Conservation (phyloP, 345 rosid genomes). For the Boechera stricta region DNA sequence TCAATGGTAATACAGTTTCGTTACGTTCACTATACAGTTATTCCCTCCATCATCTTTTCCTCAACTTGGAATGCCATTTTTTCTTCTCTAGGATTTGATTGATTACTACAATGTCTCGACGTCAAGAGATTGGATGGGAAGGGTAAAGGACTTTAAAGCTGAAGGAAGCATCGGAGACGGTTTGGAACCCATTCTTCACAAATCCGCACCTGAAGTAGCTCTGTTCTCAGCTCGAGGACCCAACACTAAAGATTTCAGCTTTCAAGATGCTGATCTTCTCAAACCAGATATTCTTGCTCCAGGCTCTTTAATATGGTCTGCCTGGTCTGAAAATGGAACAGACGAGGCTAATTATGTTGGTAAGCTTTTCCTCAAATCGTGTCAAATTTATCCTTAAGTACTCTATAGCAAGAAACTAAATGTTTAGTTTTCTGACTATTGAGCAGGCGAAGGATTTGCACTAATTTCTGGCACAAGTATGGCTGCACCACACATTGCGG, state of each 20-base stretch:
- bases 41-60: constrained; percentile 1
- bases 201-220: constrained; percentile 99
- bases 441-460: constrained; percentile 97
- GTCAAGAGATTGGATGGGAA: constrained; percentile 93
- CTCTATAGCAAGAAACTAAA: constrained; percentile 20
- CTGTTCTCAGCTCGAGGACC: constrained; percentile 97
- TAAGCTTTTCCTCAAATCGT: constrained; percentile 44
- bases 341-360: constrained; percentile 91
- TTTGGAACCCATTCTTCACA: constrained; percentile 88
- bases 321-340: constrained; percentile 98
- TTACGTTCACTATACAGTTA: not conserved
- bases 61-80: constrained; percentile 3
- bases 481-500: constrained; percentile 99
- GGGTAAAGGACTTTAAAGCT: constrained; percentile 86
- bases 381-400: not conserved
- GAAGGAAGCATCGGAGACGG: constrained; percentile 95
- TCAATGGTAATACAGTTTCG: constrained; percentile 66
- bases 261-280: constrained; percentile 97
- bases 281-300: constrained; percentile 99
- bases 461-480: constrained; percentile 97
- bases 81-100: constrained; percentile 70
- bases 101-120: constrained; percentile 94
- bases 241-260: constrained; percentile 90
- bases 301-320: constrained; percentile 98
- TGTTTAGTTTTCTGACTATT: not conserved